Conservation (phyloP, 805 yeast species). For the Torulaspora quercuum region DNA sequence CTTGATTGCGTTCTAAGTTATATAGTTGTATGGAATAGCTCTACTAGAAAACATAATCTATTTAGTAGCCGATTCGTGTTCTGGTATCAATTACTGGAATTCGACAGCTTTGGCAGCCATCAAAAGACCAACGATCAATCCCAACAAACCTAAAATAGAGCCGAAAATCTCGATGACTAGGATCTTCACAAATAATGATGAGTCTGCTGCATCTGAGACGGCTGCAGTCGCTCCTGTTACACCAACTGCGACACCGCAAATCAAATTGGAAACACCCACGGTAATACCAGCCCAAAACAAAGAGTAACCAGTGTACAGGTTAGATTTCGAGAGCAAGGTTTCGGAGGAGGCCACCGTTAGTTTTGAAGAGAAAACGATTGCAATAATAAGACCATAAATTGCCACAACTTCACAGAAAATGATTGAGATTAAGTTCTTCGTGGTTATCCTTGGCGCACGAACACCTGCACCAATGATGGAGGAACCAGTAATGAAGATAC, state of each 20-base stretch:
- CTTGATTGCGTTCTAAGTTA: too few species aligned
- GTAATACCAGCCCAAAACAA: conserved; percentile 98
- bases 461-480: conserved; percentile 97
- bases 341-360: conserved; percentile 63
- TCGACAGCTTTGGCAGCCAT: conserved; percentile 96
- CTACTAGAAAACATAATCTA: background rate
- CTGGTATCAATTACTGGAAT: conserved; percentile 47
- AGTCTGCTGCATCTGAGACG: conserved; percentile 94
- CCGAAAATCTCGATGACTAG: conserved; percentile 97
- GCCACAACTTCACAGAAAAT: conserved; percentile 99
- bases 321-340: conserved; percentile 68
- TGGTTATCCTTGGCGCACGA: conserved; percentile 93
- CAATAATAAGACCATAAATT: conserved; percentile 94
- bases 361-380: conserved; percentile 93
- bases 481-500: conserved; percentile 92
- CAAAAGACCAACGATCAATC: conserved; percentile 91
- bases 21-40: too few species aligned
- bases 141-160: conserved; percentile 90
- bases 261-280: conserved; percentile 87
- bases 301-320: conserved; percentile 91
- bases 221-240: conserved; percentile 99
- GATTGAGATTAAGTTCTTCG: conserved; percentile 92
- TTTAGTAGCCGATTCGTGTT: conserved; percentile 3
- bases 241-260: conserved; percentile 97
- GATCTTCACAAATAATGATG: conserved; percentile 90